Conservation (phyloP, 192 early-diverging fungal species). For the Podila minutissima region DNA sequence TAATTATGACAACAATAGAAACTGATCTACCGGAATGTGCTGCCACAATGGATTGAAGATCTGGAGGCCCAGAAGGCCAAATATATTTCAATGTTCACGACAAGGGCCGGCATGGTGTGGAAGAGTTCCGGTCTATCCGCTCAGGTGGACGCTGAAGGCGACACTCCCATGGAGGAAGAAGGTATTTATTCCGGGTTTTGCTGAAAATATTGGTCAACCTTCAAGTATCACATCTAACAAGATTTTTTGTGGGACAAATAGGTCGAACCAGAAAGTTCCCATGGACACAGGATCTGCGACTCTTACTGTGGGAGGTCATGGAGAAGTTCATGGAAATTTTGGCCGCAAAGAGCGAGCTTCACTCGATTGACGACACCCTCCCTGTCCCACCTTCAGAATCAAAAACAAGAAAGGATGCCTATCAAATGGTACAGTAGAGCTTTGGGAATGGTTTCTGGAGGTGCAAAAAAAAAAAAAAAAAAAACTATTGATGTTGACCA, state of each 20-base stretch:
- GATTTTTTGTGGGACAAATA: neutral
- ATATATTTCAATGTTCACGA: slow-evolving; percentile 12
- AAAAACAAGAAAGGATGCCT: slow-evolving; percentile 57
- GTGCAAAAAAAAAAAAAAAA: too few relatives aligned
- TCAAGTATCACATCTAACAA: too few relatives aligned
- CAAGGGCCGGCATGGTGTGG: slow-evolving; percentile 14
- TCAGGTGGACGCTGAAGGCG: slow-evolving; percentile 26
- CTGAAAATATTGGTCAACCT: neutral
- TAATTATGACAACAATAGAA: slow-evolving; percentile 5
- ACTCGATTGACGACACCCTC: slow-evolving; percentile 12
- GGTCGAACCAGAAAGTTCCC: slow-evolving; percentile 31
- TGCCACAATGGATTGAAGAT: slow-evolving; percentile 34
- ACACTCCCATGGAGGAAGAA: slow-evolving; percentile 28
- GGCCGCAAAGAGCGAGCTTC: slow-evolving; percentile 24
- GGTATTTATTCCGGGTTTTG: slow-evolving; percentile 2
- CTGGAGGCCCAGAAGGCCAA: slow-evolving; percentile 16
- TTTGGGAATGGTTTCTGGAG: too few relatives aligned
- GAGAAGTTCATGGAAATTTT: slow-evolving; percentile 48
- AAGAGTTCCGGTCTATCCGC: slow-evolving; percentile 9
- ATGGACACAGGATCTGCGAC: slow-evolving; percentile 42
- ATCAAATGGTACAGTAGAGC: slow-evolving; percentile 53
- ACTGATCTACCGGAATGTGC: slow-evolving; percentile 33
- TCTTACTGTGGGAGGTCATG: slow-evolving; percentile 47
- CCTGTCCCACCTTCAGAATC: slow-evolving; percentile 43
- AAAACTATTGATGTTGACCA: too few relatives aligned